Evolutionary conservation across 148 eudicot species (phyloP).

Genomic region (Drosera capensis): DNA sequence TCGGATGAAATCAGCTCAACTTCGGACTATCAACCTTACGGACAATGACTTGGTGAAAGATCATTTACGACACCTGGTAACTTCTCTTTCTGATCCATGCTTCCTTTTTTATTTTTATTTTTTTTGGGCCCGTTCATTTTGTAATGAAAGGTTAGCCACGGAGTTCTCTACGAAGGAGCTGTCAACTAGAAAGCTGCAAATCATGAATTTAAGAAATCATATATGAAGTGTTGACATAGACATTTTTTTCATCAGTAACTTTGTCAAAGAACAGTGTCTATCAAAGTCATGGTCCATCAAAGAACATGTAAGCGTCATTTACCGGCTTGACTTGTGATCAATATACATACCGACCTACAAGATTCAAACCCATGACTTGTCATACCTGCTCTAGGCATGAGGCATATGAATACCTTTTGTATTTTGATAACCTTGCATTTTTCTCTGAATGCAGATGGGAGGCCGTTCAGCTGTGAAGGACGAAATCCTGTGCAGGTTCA

Average conservation of each 20-base stretch:
- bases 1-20: constrained; percentile 62
- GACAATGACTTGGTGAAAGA: constrained; percentile 90
- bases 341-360: too few species aligned
- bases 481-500: constrained; percentile 77
- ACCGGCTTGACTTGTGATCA: not conserved
- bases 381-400: not conserved
- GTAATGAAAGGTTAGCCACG: not conserved
- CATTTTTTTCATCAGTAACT: too few species aligned
- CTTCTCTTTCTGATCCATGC: constrained; percentile 2
- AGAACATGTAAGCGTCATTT: too few species aligned
- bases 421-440: not conserved
- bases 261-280: too few species aligned
- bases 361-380: too few species aligned
- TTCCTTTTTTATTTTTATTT: not conserved
- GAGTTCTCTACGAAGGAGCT: too few species aligned
- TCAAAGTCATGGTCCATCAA: too few species aligned
- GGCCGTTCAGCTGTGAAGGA: constrained; percentile 51
- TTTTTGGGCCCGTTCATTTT: not conserved
- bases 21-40: constrained; percentile 60
- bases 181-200: too few species aligned
- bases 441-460: constrained; percentile 54
- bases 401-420: not conserved
- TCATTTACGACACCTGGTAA: constrained; percentile 90
- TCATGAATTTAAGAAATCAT: too few species aligned
- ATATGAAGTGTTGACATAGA: too few species aligned